Evolutionary conservation across 345 rosid species (phyloP).

Genomic region (Trapa bicornis): DNA sequence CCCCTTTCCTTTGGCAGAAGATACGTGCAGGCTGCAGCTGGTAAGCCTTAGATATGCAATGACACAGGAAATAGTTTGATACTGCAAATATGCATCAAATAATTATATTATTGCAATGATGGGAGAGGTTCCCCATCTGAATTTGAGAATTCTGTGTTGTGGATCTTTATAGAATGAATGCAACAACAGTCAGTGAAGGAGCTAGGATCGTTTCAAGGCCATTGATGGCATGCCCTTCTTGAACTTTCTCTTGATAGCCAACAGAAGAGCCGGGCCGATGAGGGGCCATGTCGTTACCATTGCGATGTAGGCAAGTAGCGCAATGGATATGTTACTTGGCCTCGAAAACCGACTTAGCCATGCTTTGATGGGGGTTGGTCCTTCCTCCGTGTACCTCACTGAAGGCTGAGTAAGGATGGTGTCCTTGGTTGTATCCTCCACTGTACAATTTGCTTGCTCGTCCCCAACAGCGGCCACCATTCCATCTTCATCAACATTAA

Average conservation of each 20-base stretch:
- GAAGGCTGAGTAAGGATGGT: neutral
- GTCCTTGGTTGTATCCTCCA: slow-evolving; percentile 16
- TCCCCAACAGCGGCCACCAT: slow-evolving; percentile 45
- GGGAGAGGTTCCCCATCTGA: too few species aligned
- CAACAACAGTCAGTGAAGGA: neutral
- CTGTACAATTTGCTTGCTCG: slow-evolving; percentile 16
- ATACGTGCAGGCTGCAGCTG: too few species aligned
- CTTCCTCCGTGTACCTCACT: neutral
- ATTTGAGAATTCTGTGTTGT: too few species aligned
- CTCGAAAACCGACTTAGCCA: slow-evolving; percentile 29
- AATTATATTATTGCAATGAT: too few species aligned
- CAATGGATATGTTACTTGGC: slow-evolving; percentile 27
- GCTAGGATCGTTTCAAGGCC: neutral
- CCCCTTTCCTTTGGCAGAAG: too few species aligned
- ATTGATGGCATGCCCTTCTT: slow-evolving; percentile 11
- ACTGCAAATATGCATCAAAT: too few species aligned
- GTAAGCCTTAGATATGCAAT: too few species aligned
- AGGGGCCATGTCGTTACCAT: slow-evolving; percentile 56
- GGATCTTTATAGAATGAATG: neutral
- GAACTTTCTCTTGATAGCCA: slow-evolving; percentile 35
- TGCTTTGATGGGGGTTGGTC: slow-evolving; percentile 19
- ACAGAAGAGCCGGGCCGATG: slow-evolving; percentile 31
- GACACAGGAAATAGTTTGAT: too few species aligned
- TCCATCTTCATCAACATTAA: slow-evolving; percentile 52
- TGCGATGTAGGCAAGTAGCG: slow-evolving; percentile 53